These are phyloP conservation scores for Dendrobium catenatum DNA, from an alignment of 106 monocot species.

Conservation along the genomic window DNA sequence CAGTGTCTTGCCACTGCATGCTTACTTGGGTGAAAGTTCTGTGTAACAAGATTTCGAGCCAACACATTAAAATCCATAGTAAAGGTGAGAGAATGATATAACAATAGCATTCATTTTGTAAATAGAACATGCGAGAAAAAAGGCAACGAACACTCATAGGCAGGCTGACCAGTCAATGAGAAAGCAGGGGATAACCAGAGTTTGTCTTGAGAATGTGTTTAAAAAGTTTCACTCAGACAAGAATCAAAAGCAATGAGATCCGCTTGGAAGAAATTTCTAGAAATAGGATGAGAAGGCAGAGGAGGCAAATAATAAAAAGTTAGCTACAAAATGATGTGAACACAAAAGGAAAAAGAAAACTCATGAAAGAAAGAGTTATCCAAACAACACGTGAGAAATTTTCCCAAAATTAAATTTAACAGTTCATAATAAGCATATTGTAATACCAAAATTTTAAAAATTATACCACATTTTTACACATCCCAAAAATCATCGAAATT, in stretches of 20 bases:
- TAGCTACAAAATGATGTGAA: too few species aligned
- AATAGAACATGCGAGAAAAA: not conserved
- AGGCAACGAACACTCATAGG: not conserved
- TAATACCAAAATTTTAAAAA: too few species aligned
- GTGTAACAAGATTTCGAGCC: not conserved
- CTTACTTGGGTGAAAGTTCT: conserved; percentile 99
- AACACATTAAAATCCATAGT: not conserved
- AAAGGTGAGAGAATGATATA: not conserved
- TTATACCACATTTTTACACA: too few species aligned
- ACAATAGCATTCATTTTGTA: not conserved
- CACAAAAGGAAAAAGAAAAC: too few species aligned
- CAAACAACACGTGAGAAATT: too few species aligned
- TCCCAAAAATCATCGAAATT: too few species aligned
- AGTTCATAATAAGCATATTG: too few species aligned
- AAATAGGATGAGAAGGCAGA: not conserved
- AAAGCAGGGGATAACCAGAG: not conserved
- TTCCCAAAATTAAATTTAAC: too few species aligned
- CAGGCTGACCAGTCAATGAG: not conserved
- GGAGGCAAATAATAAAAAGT: too few species aligned
- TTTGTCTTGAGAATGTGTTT: not conserved
- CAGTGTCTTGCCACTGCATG: conserved; percentile 92
- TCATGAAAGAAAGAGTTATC: too few species aligned
- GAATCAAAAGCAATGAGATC: not conserved
- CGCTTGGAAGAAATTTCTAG: not conserved
- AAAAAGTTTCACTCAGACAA: not conserved